Conservation (phyloP, 371 early-diverging fungal genomes). For the Mortierella sp. region DNA sequence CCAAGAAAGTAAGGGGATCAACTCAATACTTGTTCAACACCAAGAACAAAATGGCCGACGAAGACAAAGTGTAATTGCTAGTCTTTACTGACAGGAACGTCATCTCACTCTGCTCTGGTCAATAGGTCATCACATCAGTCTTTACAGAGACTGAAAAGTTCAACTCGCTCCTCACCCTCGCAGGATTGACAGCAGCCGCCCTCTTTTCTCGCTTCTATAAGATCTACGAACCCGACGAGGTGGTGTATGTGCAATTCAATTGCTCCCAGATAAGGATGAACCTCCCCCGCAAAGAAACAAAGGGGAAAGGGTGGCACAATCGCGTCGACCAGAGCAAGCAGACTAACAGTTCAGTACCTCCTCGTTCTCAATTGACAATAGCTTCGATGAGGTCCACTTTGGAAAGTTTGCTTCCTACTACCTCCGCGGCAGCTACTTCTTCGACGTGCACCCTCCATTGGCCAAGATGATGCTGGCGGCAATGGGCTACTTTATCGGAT, state of each 20-base stretch:
- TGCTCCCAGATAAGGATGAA: too few species aligned
- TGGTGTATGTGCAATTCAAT: conserved; percentile 69
- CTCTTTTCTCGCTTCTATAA: conserved; percentile 72
- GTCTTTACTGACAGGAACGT: neutral
- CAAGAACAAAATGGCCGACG: neutral
- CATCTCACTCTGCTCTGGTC: neutral
- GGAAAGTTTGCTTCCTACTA: conserved; percentile 99
- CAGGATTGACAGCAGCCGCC: conserved; percentile 57
- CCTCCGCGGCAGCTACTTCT: conserved; percentile 91
- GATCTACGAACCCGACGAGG: conserved; percentile 76
- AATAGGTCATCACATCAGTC: conserved; percentile 35
- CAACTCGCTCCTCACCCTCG: conserved; percentile 34
- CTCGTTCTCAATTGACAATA: conserved; percentile 19
- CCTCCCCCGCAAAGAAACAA: neutral
- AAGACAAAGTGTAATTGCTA: neutral
- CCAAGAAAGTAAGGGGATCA: conserved; percentile 25
- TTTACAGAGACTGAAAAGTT: conserved; percentile 41
- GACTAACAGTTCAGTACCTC: neutral
- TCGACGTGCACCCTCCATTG: conserved; percentile 99
- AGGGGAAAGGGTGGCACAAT: neutral
- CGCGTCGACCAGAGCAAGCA: neutral
- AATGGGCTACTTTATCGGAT: conserved; percentile 88
- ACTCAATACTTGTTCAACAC: neutral
- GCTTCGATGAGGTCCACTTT: conserved; percentile 98
- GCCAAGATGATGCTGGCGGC: conserved; percentile 97